These are phyloP conservation scores for Cladophialophora exuberans DNA, from an alignment of 2,329 filamentous ascomycete genomes.

Conservation along the genomic window DNA sequence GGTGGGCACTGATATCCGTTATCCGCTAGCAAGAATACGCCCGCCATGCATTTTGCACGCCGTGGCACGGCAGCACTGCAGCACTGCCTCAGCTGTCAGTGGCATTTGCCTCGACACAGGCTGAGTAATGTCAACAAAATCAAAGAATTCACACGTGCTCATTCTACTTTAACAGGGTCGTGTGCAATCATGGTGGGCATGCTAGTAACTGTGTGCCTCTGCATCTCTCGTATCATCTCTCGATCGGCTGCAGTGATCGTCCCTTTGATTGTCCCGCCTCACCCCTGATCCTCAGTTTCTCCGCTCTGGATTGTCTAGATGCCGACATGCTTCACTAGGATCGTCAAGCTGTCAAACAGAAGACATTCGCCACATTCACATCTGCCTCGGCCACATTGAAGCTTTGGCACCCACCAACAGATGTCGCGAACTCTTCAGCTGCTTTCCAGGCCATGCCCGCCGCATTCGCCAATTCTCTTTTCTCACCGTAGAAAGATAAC, in stretches of 20 bases:
- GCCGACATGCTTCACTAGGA: not conserved
- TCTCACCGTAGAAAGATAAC: slow-evolving; percentile 21
- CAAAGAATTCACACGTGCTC: too few species aligned
- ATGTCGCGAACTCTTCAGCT: slow-evolving; percentile 24
- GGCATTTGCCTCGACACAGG: not conserved
- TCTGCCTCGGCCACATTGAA: slow-evolving; percentile 6
- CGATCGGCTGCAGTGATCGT: not conserved
- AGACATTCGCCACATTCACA: slow-evolving; percentile 18
- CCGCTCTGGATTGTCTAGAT: too few species aligned
- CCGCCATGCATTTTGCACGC: too few species aligned
- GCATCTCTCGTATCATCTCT: too few species aligned
- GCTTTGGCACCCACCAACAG: slow-evolving; percentile 20
- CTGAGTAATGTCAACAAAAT: not conserved
- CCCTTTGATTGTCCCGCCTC: not conserved
- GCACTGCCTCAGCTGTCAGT: too few species aligned
- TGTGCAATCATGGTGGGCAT: too few species aligned
- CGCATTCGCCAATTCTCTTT: slow-evolving; percentile 9
- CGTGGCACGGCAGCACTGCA: too few species aligned
- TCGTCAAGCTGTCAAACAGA: slow-evolving; percentile 15
- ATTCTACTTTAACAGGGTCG: too few species aligned
- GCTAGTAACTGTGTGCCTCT: too few species aligned
- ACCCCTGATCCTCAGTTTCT: slow-evolving; percentile 5
- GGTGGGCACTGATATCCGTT: too few species aligned
- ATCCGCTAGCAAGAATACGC: too few species aligned
- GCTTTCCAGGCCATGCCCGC: slow-evolving; percentile 11